Evolutionary conservation across 768 basidiomycete species (phyloP).

Genomic region (Calocera viscosa): DNA sequence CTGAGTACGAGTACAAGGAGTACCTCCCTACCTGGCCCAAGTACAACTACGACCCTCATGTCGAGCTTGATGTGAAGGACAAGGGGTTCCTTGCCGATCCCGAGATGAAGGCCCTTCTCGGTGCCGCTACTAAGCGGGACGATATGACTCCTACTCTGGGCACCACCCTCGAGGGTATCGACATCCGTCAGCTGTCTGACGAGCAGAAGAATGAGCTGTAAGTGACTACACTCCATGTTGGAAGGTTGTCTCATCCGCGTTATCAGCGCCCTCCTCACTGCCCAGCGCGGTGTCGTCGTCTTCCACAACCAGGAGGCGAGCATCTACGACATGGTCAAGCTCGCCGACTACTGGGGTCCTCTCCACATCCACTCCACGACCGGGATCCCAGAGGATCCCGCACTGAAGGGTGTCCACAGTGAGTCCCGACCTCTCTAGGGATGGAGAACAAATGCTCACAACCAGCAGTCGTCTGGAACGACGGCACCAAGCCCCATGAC

Average conservation of each 20-base stretch:
- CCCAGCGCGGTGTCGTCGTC: conserved; percentile 7
- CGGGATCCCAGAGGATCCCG: conserved; percentile 25
- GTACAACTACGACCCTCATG: conserved; percentile 4
- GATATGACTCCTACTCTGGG: background rate
- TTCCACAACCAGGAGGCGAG: conserved; percentile 7
- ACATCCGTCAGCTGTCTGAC: background rate
- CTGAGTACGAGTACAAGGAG: background rate
- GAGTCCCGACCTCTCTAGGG: background rate
- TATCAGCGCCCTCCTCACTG: background rate
- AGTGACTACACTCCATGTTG: background rate
- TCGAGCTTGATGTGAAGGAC: conserved; percentile 6
- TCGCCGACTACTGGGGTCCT: conserved; percentile 6
- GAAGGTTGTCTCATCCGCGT: background rate
- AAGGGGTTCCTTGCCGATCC: background rate
- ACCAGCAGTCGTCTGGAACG: background rate
- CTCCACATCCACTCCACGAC: conserved; percentile 28
- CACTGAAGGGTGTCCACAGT: conserved; percentile 17
- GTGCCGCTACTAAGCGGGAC: background rate
- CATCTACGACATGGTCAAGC: conserved; percentile 7
- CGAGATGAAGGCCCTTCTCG: conserved; percentile 3
- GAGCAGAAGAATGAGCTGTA: conserved; percentile 9
- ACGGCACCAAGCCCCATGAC: background rate
- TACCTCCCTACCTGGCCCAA: background rate
- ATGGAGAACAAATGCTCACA: background rate
- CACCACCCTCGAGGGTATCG: background rate